phyloP scores from a whole-genome alignment of 805 yeast species.

The Alloascoidea hylecoeti region DNA sequence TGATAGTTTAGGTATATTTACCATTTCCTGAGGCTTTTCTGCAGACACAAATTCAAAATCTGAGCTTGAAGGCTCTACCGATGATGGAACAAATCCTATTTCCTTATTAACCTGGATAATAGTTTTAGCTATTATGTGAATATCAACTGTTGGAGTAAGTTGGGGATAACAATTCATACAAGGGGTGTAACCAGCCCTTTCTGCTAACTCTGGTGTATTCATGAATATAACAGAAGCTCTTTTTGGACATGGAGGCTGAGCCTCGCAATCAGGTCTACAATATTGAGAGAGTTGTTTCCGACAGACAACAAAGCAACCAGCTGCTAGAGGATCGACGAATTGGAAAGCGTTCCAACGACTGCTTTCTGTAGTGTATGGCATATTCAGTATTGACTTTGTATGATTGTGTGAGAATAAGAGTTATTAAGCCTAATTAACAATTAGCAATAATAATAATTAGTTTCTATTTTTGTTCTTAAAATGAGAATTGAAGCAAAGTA shows the following conservation, averaged over 20 bases:
- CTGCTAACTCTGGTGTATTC: neutral
- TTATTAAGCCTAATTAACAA: no score
- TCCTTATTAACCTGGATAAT: neutral
- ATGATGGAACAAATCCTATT: neutral
- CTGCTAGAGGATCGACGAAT: constrained; percentile 1
- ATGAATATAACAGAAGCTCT: neutral
- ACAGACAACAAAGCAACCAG: constrained; percentile 1
- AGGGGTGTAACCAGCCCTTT: neutral
- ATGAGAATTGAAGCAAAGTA: no score
- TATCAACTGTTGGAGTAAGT: neutral
- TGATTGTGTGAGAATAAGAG: no score
- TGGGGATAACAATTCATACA: neutral
- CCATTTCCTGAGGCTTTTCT: neutral
- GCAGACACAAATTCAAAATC: neutral
- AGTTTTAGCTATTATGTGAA: neutral
- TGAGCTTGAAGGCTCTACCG: neutral
- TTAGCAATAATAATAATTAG: no score
- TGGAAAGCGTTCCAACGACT: neutral
- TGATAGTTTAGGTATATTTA: no score
- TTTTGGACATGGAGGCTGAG: neutral
- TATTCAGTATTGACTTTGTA: no score
- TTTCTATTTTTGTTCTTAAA: no score
- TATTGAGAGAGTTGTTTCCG: neutral
- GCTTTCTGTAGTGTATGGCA: neutral
- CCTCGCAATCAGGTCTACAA: neutral